These are phyloP conservation scores for Encephalitozoon romaleae DNA, from an alignment of 371 early-diverging fungal genomes.

Conservation along the genomic window DNA sequence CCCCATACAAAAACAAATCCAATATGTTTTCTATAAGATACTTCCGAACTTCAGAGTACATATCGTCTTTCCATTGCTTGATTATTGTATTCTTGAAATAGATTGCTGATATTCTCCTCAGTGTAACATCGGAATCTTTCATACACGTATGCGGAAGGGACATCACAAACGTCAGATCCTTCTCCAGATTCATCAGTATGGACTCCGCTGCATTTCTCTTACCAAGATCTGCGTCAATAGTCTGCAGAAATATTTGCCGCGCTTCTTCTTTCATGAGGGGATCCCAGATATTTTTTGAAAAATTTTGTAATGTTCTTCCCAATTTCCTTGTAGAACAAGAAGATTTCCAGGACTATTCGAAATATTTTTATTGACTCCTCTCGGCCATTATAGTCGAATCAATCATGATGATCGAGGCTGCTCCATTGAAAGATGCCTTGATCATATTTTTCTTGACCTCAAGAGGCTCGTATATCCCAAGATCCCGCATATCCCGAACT, in stretches of 20 bases:
- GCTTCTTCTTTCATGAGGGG: slow-evolving; percentile 31
- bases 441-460: slow-evolving; percentile 92
- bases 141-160: slow-evolving; percentile 38
- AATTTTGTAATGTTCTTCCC: not conserved
- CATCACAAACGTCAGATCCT: slow-evolving; percentile 31
- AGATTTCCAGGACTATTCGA: not conserved
- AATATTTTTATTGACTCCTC: slow-evolving; percentile 21
- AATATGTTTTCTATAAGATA: slow-evolving; percentile 26
- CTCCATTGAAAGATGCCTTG: slow-evolving; percentile 85
- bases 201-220: slow-evolving; percentile 47
- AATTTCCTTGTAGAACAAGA: not conserved
- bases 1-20: slow-evolving; percentile 15
- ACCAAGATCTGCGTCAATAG: slow-evolving; percentile 29
- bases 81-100: slow-evolving; percentile 52
- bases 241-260: slow-evolving; percentile 42
- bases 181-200: slow-evolving; percentile 26
- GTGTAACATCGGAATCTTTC: slow-evolving; percentile 36
- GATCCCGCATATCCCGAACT: slow-evolving; percentile 75
- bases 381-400: slow-evolving; percentile 55
- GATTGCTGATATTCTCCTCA: slow-evolving; percentile 31
- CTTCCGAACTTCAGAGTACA: not conserved
- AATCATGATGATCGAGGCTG: slow-evolving; percentile 49
- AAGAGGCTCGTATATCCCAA: slow-evolving; percentile 95
- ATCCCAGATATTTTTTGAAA: slow-evolving; percentile 6
- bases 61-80: slow-evolving; percentile 9